These are phyloP conservation scores for Vigna trinervia DNA, from an alignment of 306 rosid species.

Conservation along the genomic window DNA sequence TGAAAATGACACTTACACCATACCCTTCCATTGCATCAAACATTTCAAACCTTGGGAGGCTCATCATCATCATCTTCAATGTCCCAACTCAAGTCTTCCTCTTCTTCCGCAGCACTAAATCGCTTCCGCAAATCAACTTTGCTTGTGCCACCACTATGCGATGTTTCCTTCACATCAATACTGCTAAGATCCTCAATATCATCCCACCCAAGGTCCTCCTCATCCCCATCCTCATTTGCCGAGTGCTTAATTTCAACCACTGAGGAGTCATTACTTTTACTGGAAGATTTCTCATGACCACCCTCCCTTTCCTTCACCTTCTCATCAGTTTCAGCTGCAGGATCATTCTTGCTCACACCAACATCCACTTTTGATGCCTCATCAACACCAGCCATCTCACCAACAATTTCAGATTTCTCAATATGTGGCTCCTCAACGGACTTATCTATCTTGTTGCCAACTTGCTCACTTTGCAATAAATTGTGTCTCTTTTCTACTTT, in stretches of 20 bases:
- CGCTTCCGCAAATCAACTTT: conserved; percentile 67
- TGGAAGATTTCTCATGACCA: conserved; percentile 48
- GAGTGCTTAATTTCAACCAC: conserved; percentile 51
- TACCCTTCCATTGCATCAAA: conserved; percentile 34
- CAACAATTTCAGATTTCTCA: conserved; percentile 43
- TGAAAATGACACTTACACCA: conserved; percentile 28
- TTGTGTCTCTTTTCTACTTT: conserved; percentile 29
- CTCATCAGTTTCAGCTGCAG: conserved; percentile 44
- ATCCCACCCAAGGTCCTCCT: conserved; percentile 92
- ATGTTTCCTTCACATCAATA: conserved; percentile 67
- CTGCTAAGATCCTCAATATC: conserved; percentile 89
- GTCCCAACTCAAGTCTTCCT: conserved; percentile 94
- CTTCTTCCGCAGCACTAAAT: conserved; percentile 74
- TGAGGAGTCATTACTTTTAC: conserved; percentile 48
- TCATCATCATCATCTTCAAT: conserved; percentile 68
- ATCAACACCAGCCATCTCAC: conserved; percentile 41
- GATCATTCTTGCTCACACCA: conserved; percentile 51
- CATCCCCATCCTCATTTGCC: conserved; percentile 48
- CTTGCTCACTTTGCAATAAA: conserved; percentile 40
- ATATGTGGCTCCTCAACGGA: conserved; percentile 38
- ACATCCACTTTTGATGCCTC: conserved; percentile 47
- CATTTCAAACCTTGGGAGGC: conserved; percentile 58
- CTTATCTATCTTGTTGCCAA: conserved; percentile 42
- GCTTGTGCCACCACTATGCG: conserved; percentile 47
- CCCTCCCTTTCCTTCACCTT: conserved; percentile 45